These are phyloP conservation scores for Lindgomyces ingoldianus DNA, from an alignment of 495 filamentous ascomycete genomes.

Conservation along the genomic window DNA sequence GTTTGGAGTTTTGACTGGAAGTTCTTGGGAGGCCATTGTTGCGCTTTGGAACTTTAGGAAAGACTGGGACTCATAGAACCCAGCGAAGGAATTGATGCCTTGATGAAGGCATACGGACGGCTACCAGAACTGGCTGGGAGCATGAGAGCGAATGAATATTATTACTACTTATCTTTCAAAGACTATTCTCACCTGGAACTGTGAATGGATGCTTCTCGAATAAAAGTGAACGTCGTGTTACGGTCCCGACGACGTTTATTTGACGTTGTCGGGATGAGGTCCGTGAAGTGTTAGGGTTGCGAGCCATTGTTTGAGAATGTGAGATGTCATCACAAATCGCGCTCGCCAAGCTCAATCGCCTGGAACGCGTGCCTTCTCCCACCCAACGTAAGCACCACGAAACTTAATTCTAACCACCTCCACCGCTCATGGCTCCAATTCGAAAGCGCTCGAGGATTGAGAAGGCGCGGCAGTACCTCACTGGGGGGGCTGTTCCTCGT, in stretches of 20 bases:
- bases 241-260: neutral
- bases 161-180: neutral
- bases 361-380: slow-evolving; percentile 19
- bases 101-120: neutral
- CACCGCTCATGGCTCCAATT: slow-evolving; percentile 28
- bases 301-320: neutral
- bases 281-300: neutral
- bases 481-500: slow-evolving; percentile 64
- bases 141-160: slow-evolving; percentile 3
- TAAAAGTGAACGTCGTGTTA: neutral
- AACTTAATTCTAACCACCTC: slow-evolving; percentile 9
- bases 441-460: slow-evolving; percentile 38
- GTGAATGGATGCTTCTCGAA: neutral
- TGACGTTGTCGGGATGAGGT: neutral
- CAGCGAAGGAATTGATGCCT: slow-evolving; percentile 6
- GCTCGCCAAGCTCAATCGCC: slow-evolving; percentile 9
- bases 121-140: neutral
- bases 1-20: slow-evolving; percentile 16
- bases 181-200: neutral
- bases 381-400: slow-evolving; percentile 28
- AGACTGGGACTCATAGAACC: slow-evolving; percentile 17
- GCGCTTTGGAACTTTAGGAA: slow-evolving; percentile 13
- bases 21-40: slow-evolving; percentile 2
- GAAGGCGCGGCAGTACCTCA: slow-evolving; percentile 62
- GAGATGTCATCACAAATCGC: neutral